Evolutionary conservation across 129 eudicot species (phyloP).

Genomic region (Escallonia rubra): DNA sequence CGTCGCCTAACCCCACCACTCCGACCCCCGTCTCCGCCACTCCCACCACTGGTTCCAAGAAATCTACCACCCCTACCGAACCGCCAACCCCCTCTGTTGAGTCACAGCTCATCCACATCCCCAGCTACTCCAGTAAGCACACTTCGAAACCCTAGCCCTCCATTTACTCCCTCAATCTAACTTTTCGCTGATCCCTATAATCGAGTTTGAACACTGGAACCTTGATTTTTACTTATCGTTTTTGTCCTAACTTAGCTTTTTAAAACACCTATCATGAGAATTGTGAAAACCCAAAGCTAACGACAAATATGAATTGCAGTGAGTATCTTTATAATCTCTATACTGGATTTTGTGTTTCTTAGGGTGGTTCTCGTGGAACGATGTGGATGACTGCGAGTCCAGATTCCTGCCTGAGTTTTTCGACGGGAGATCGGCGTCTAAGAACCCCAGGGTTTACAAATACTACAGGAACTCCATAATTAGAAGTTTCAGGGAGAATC

Average conservation of each 20-base stretch:
- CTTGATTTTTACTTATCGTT: background rate
- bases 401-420: constrained; percentile 71
- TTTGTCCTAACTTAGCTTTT: background rate
- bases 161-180: background rate
- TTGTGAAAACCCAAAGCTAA: background rate
- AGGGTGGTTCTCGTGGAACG: constrained; percentile 92
- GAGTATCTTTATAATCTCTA: background rate
- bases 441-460: constrained; percentile 69
- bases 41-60: constrained; percentile 20
- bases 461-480: constrained; percentile 74
- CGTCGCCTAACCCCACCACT: constrained; percentile 31
- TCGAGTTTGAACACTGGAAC: background rate
- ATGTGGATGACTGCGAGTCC: constrained; percentile 63
- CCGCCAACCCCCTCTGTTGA: constrained; percentile 14
- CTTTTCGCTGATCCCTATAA: background rate
- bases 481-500: constrained; percentile 48
- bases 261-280: too few relatives aligned
- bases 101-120: constrained; percentile 35
- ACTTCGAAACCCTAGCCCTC: constrained; percentile 1
- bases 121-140: constrained; percentile 74
- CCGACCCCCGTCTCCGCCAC: constrained; percentile 18
- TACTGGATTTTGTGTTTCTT: constrained; percentile 1
- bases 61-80: constrained; percentile 22
- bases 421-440: constrained; percentile 63
- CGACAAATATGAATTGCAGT: background rate